Evolutionary conservation across 345 rosid genomes (phyloP).

Genomic region (Melastoma malabathricum): DNA sequence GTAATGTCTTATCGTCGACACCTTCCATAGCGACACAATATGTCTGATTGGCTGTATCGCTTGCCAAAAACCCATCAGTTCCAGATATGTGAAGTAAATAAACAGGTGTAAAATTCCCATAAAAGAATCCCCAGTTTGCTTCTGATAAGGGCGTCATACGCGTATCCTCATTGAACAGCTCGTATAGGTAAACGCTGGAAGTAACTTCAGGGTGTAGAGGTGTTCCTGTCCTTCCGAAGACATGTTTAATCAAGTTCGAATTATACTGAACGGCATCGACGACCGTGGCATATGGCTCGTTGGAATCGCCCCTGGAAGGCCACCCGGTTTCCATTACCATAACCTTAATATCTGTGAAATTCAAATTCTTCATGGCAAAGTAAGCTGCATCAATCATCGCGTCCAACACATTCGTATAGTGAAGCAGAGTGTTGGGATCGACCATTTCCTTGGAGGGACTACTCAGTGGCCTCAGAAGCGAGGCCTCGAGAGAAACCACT

Average conservation of each 20-base stretch:
- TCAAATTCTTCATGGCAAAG: slow-evolving; percentile 82
- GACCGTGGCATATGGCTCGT: slow-evolving; percentile 73
- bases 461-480: slow-evolving; percentile 60
- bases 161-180: slow-evolving; percentile 77
- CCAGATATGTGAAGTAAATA: slow-evolving; percentile 89
- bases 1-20: slow-evolving; percentile 64
- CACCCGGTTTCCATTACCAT: slow-evolving; percentile 86
- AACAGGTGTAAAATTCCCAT: slow-evolving; percentile 66
- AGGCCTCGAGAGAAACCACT: slow-evolving; percentile 76
- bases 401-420: slow-evolving; percentile 85
- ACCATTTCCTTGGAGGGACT: slow-evolving; percentile 90
- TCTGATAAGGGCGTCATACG: slow-evolving; percentile 74
- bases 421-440: slow-evolving; percentile 91
- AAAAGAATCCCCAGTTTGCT: slow-evolving; percentile 82
- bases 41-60: slow-evolving; percentile 83
- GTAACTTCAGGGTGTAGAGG: slow-evolving; percentile 80
- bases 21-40: slow-evolving; percentile 68
- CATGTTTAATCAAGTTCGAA: slow-evolving; percentile 86
- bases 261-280: slow-evolving; percentile 85
- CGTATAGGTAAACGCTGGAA: slow-evolving; percentile 66
- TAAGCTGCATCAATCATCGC: slow-evolving; percentile 95
- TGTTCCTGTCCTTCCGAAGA: slow-evolving; percentile 61
- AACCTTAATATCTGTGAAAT: slow-evolving; percentile 62
- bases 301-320: slow-evolving; percentile 73
- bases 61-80: slow-evolving; percentile 72